Conservation (phyloP, 2,329 filamentous ascomycete species). For the Diplodia intermedia region DNA sequence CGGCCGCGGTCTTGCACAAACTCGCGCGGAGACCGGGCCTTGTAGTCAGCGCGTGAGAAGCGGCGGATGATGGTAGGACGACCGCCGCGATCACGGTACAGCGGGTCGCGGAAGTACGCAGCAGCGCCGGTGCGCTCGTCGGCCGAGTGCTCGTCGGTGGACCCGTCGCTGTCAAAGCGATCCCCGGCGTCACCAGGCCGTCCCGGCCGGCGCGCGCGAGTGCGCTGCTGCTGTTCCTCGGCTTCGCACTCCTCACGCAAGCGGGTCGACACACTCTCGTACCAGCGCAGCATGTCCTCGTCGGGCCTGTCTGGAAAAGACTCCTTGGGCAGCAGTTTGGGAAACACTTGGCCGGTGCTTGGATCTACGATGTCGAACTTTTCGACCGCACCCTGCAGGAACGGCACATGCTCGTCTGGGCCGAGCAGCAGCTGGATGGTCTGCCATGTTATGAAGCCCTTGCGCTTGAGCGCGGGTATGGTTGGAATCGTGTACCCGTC, state of each 20-base stretch:
- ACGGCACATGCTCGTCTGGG: conserved; percentile 85
- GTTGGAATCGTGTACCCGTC: conserved; percentile 76
- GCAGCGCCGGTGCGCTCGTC: conserved; percentile 55
- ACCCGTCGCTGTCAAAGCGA: conserved; percentile 43
- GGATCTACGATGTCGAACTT: conserved; percentile 79
- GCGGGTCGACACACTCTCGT: conserved; percentile 75
- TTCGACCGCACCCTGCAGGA: conserved; percentile 79
- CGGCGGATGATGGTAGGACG: conserved; percentile 53
- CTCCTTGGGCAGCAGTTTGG: conserved; percentile 69
- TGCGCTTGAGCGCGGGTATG: conserved; percentile 80
- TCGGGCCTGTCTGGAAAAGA: conserved; percentile 77
- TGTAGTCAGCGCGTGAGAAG: conserved; percentile 41
- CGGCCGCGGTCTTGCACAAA: conserved; percentile 42
- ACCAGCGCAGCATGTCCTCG: conserved; percentile 83
- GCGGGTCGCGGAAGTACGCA: conserved; percentile 57
- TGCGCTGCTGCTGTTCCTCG: conserved; percentile 42
- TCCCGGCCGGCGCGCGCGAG: conserved; percentile 38
- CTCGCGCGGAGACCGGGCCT: conserved; percentile 38
- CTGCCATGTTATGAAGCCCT: conserved; percentile 93
- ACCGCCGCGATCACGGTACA: conserved; percentile 55
- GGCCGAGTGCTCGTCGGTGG: conserved; percentile 47
- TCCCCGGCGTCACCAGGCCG: conserved; percentile 36
- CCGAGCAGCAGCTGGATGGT: conserved; percentile 87
- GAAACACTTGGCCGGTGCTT: conserved; percentile 64
- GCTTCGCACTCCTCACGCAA: conserved; percentile 68